These are phyloP conservation scores for Monilinia polystroma DNA, from an alignment of 2,329 filamentous ascomycete species.

Conservation along the genomic window DNA sequence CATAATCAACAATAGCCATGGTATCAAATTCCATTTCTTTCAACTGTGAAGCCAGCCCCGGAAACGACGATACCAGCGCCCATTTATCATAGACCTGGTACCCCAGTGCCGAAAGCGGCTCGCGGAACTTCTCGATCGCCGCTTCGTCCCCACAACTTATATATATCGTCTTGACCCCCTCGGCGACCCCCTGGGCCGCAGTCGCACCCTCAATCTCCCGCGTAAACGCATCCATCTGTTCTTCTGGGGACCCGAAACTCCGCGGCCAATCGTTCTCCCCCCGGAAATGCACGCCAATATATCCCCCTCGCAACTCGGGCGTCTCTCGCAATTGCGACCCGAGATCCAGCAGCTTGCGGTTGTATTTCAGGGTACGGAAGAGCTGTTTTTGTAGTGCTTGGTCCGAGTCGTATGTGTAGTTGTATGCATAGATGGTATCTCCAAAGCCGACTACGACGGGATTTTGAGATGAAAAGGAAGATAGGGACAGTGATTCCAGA, in stretches of 20 bases:
- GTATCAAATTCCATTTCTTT: slow-evolving; percentile 28
- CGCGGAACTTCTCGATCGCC: slow-evolving; percentile 28
- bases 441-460: slow-evolving; percentile 29
- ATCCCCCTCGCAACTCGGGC: slow-evolving; percentile 27
- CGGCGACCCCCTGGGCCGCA: background rate
- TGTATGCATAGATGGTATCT: slow-evolving; percentile 31
- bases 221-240: slow-evolving; percentile 29
- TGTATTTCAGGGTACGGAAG: slow-evolving; percentile 31
- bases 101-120: slow-evolving; percentile 25
- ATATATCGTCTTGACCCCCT: slow-evolving; percentile 27
- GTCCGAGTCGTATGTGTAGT: slow-evolving; percentile 29
- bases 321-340: slow-evolving; percentile 24
- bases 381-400: slow-evolving; percentile 30
- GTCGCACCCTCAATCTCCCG: slow-evolving; percentile 27
- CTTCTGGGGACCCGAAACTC: slow-evolving; percentile 24
- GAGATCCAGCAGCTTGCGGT: slow-evolving; percentile 25
- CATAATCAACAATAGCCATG: slow-evolving; percentile 32
- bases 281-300: slow-evolving; percentile 33
- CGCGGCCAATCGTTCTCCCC: slow-evolving; percentile 33
- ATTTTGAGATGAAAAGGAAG: slow-evolving; percentile 22
- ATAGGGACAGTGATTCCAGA: background rate
- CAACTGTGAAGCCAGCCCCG: slow-evolving; percentile 13
- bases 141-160: slow-evolving; percentile 32
- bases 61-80: slow-evolving; percentile 15
- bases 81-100: slow-evolving; percentile 31